Evolutionary conservation across 805 yeast species (phyloP).

Genomic region (Yamadazyma phyllophila): DNA sequence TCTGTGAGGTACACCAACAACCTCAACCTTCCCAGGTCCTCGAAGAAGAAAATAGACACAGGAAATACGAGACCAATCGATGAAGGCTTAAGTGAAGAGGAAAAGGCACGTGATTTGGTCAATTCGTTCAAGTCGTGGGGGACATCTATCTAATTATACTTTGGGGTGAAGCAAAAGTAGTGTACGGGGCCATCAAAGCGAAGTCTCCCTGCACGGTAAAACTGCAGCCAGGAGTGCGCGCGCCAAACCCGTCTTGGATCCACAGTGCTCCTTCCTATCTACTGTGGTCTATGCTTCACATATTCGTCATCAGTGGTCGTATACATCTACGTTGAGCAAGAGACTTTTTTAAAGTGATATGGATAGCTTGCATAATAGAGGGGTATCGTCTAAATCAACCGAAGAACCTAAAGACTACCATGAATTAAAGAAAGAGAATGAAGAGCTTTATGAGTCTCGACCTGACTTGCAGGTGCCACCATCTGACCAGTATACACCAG

Average conservation of each 20-base stretch:
- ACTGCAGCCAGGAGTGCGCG: neutral
- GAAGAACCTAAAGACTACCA: too few relatives aligned
- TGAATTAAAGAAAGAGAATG: too few relatives aligned
- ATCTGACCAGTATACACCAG: neutral
- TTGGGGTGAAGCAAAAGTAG: neutral
- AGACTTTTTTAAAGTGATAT: too few relatives aligned
- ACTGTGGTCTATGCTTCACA: too few relatives aligned
- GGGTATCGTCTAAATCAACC: too few relatives aligned
- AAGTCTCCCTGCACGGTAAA: neutral
- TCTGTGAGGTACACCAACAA: conserved; percentile 13
- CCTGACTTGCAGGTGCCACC: too few relatives aligned
- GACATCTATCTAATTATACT: conserved; percentile 6
- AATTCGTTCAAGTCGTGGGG: conserved; percentile 20
- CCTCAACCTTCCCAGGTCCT: conserved; percentile 9
- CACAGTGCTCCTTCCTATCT: too few relatives aligned
- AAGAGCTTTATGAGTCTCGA: too few relatives aligned
- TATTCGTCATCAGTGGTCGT: too few relatives aligned
- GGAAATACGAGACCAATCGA: neutral
- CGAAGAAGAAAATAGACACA: conserved; percentile 6
- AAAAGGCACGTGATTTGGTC: conserved; percentile 29
- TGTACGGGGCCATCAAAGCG: neutral
- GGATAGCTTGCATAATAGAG: too few relatives aligned
- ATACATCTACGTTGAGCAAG: too few relatives aligned
- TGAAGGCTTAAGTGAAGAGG: conserved; percentile 21
- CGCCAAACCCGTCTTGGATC: too few relatives aligned